Evolutionary conservation across 306 rosid species (phyloP).

Genomic region (Oemleria cerasiformis): DNA sequence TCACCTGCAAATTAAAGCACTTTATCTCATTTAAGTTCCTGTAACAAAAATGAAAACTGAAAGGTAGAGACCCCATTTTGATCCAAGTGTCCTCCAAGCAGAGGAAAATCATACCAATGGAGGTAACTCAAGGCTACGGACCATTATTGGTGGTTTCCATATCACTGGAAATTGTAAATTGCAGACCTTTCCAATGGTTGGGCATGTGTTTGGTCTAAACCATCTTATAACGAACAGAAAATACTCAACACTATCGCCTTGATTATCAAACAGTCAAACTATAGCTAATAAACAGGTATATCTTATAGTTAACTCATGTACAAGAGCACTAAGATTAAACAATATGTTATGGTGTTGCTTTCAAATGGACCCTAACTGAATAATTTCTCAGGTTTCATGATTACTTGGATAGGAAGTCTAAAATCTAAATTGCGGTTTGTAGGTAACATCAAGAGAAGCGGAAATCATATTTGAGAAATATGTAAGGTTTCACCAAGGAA

Average conservation of each 20-base stretch:
- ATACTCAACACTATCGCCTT: neutral
- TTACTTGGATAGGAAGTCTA: too few relatives aligned
- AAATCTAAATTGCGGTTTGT: too few relatives aligned
- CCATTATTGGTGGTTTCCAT: neutral
- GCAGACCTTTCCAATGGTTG: neutral
- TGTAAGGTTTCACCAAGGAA: neutral
- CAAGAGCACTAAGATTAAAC: too few relatives aligned
- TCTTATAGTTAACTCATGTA: too few relatives aligned
- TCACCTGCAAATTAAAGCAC: slow-evolving; percentile 50
- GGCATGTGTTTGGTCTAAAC: neutral
- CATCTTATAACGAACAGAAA: neutral
- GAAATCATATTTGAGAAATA: neutral
- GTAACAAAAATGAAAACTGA: neutral
- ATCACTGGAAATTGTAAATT: neutral
- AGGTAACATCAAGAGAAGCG: neutral
- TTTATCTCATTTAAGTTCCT: slow-evolving; percentile 19
- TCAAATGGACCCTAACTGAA: neutral
- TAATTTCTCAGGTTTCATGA: neutral
- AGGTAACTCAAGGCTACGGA: neutral
- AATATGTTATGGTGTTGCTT: neutral
- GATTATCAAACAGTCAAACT: neutral
- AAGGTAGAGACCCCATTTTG: neutral
- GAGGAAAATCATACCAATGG: neutral
- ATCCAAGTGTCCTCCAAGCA: neutral
- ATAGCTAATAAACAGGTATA: neutral